Evolutionary conservation across 2,329 filamentous ascomycete species (phyloP), one percentile per base, ranked within the genome.

Genomic region (Periglandula ipomoeae): DNA sequence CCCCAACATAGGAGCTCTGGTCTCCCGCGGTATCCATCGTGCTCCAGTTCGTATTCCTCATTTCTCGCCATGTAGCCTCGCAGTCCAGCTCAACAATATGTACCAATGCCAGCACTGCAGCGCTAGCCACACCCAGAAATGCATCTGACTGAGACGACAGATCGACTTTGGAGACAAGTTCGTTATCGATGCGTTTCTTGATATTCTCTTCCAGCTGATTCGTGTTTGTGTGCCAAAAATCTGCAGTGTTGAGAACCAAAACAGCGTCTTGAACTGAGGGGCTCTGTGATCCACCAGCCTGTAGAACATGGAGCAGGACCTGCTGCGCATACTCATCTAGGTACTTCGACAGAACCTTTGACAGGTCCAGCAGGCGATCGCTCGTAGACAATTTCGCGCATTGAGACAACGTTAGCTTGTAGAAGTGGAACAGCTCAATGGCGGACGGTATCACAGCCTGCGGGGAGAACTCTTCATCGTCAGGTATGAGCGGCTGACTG

Each of bases 391-490:
- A 75, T 65, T 96, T 97, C 4, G 93, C 89, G 66, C 93, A 98
- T 68, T 98, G 93, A 3, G 89, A 89, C 32, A 98, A 71, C 0
- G 89, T 91, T 51, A 91, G 79, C 52, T 95, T 89, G 69, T 98
- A 98, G 63, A 96, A 95, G 60, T 95, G 89, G 68, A 98, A 98
- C 0, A 98, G 78, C 62, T 98, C 93, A 41, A 95, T 96, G 3
- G 93, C 95, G 0, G 93, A 97, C 2, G 85, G 76, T 50, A 96
- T 91, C 49, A 98, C 91, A 40, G 88, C 82, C 63, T 95, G 88
- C 0, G 87, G 75, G 38, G 88, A 87, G 65, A 97, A 97, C 49
- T 98, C 93, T 58, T 98, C 93, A 56, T 96, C 93, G 0, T 78
- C 71, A 3, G 87, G 82, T 37, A 89, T 76, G 3, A 95, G 75